Evolutionary conservation across 148 eudicot species (phyloP), one percentile per base, ranked within the genome.

Genomic region (Vaccinium darrowii): DNA sequence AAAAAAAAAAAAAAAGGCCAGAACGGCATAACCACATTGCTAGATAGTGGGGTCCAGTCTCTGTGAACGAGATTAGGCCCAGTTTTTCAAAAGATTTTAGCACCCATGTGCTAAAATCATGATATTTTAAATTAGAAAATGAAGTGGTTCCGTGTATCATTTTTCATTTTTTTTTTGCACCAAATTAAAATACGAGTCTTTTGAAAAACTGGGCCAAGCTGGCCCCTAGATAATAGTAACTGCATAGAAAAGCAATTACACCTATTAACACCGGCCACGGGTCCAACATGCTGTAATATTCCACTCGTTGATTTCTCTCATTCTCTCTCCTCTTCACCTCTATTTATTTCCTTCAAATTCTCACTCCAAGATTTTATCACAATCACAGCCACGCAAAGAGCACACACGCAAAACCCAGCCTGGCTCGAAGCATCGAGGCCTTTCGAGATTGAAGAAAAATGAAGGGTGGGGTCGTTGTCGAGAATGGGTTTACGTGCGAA

Each of bases 381-480:
- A 7, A 43, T 75, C 12, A 75, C 3, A 75, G 52, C 78, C 30
- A 19, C 54, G 30, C 14, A 50, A n/a, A 19, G 39, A 15, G 1
- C 63, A 5, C 33, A 65, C 33, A 15, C n/a, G 39, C 39, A 36
- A 58, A 13, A 33, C 13, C 75, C 16, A 14, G 76, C 1, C 43
- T 5, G 11, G 14, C 36, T 30, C 18, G 16, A 73, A 73, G 49
- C 18, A 14, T 30, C 14, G 21, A 36, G 21, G 1, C 47, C 12
- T 15, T 72, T 25, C 19, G 3, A 2, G 3, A 57, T 14, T 4
- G 10, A 3, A 3, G 83, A 77, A 60, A 75, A 19, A 86, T 81
- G 88, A 76, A 76, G 50, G 62, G 85, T 21, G 81, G 36, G 3
- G 87, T 69, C 6, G 74, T 87, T 3, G 86, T 89, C 23, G 93